Conservation (phyloP, 2,329 filamentous ascomycete species). For the Didymella exigua region DNA sequence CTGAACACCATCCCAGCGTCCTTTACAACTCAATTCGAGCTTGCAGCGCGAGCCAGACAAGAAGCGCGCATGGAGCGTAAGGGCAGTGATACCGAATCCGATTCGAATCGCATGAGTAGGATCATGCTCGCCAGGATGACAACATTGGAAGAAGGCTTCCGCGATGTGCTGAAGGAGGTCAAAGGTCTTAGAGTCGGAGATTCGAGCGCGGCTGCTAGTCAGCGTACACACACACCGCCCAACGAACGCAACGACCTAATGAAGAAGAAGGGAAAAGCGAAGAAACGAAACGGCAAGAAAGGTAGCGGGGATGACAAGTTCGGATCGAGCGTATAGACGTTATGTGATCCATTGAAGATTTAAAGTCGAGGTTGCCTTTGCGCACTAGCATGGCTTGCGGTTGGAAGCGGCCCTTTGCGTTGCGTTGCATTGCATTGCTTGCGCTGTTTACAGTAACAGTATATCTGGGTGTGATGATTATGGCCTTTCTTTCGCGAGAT, state of each 20-base stretch:
- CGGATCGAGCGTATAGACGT: slow-evolving; percentile 35
- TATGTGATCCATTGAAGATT: not conserved
- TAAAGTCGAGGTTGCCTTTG: slow-evolving; percentile 1
- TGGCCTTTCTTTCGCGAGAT: slow-evolving; percentile 16
- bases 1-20: slow-evolving; percentile 72
- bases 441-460: slow-evolving; percentile 1
- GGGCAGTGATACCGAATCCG: slow-evolving; percentile 36
- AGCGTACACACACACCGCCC: slow-evolving; percentile 38
- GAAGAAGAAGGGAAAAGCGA: slow-evolving; percentile 40
- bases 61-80: slow-evolving; percentile 28
- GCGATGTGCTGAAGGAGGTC: slow-evolving; percentile 83
- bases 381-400: slow-evolving; percentile 8
- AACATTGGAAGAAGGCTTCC: slow-evolving; percentile 87
- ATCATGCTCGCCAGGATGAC: slow-evolving; percentile 91
- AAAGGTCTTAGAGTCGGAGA: slow-evolving; percentile 62
- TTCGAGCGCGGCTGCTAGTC: slow-evolving; percentile 28
- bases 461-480: not conserved
- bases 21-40: slow-evolving; percentile 71
- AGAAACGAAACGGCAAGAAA: slow-evolving; percentile 34
- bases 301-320: slow-evolving; percentile 29
- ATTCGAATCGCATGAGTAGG: slow-evolving; percentile 61
- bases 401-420: not conserved
- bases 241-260: slow-evolving; percentile 29
- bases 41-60: slow-evolving; percentile 38
- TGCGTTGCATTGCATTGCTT: slow-evolving; percentile 13